Evolutionary conservation across 371 early-diverging fungal species (phyloP).

Genomic region (Catenaria anguillulae): DNA sequence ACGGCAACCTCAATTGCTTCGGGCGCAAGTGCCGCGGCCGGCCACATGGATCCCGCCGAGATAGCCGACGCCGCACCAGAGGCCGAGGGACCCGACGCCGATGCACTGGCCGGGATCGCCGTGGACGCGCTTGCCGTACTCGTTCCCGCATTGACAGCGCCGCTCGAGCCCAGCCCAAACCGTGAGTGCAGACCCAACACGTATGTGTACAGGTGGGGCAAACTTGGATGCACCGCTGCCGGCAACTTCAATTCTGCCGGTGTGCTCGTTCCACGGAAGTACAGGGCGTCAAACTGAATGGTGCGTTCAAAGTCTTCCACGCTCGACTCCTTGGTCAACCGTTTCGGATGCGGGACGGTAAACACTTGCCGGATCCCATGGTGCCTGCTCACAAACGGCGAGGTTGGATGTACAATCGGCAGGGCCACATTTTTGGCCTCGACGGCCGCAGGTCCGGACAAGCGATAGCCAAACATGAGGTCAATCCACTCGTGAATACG

Average conservation of each 20-base stretch:
- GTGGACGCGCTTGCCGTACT: too few species aligned
- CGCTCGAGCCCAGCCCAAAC: not conserved
- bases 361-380: not conserved
- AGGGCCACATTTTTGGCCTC: conserved; percentile 59
- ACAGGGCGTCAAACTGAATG: not conserved
- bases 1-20: not conserved
- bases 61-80: too few species aligned
- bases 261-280: not conserved
- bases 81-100: too few species aligned
- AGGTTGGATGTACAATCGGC: conserved; percentile 27
- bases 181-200: not conserved
- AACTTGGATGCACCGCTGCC: not conserved
- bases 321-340: not conserved
- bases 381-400: conserved; percentile 17
- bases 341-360: not conserved
- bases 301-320: not conserved
- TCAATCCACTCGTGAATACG: conserved; percentile 82
- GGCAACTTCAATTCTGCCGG: not conserved
- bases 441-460: conserved; percentile 62
- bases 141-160: too few species aligned
- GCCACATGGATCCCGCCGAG: too few species aligned
- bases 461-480: conserved; percentile 77
- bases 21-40: not conserved
- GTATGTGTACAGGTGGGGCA: not conserved
- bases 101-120: too few species aligned